Percentiles rank a stretch among this genome's conserved stretches.
Conservation (phyloP, 768 basidiomycete species). For the Collybia mongolica region DNA sequence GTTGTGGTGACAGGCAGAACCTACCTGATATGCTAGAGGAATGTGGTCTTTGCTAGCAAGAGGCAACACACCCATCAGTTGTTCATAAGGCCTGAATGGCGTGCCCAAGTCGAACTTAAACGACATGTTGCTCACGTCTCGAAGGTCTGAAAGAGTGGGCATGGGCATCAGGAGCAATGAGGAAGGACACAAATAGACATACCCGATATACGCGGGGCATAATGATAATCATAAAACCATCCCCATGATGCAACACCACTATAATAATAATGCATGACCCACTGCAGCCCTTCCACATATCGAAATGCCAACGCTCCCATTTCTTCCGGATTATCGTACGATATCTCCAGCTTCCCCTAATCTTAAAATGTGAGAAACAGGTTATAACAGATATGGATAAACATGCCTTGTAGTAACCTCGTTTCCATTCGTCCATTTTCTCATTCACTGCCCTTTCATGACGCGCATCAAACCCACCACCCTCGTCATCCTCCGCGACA, state of each 20-base stretch:
- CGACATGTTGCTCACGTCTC: constrained; percentile 79
- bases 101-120: constrained; percentile 85
- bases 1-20: constrained; percentile 14
- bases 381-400: background rate
- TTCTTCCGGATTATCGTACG: constrained; percentile 64
- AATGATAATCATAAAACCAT: constrained; percentile 99
- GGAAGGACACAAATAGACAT: constrained; percentile 13
- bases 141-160: constrained; percentile 31
- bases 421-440: constrained; percentile 94
- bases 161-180: constrained; percentile 1
- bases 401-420: constrained; percentile 80
- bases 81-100: constrained; percentile 93
- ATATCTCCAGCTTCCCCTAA: constrained; percentile 86
- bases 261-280: constrained; percentile 99
- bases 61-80: constrained; percentile 97
- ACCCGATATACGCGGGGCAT: constrained; percentile 96
- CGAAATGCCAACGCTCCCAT: constrained; percentile 72
- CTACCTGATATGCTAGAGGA: constrained; percentile 80
- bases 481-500: constrained; percentile 67
- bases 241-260: constrained; percentile 96
- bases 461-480: constrained; percentile 75
- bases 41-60: constrained; percentile 87
- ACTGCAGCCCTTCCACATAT: constrained; percentile 94
- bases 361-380: background rate
- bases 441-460: constrained; percentile 70